phyloP scores from a whole-genome alignment of 2,329 filamentous ascomycete species.

The Colletotrichum spinosum region DNA sequence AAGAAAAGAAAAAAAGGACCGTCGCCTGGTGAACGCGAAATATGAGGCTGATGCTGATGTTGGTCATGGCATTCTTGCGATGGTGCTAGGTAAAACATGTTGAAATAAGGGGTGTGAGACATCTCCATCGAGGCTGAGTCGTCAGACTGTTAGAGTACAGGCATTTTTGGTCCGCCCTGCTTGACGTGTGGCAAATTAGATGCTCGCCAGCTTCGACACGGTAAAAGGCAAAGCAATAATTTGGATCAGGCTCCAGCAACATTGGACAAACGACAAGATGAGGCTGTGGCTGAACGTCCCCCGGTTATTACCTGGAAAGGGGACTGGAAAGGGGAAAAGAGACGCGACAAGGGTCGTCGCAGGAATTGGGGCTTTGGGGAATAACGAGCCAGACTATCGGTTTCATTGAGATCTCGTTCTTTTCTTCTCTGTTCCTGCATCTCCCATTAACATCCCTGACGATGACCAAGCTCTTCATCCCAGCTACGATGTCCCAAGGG shows the following conservation, averaged over 20 bases:
- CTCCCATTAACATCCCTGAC: conserved; percentile 4
- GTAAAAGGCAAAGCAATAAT: not conserved
- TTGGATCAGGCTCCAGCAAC: not conserved
- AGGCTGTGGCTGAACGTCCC: too few relatives aligned
- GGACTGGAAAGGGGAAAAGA: not conserved
- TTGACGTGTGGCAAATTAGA: conserved; percentile 31
- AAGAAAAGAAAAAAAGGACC: not conserved
- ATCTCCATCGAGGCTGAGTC: not conserved
- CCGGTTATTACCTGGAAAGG: not conserved
- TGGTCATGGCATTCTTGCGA: not conserved
- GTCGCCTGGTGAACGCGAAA: not conserved
- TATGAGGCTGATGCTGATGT: not conserved
- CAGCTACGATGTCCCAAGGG: not conserved
- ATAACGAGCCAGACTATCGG: conserved; percentile 18
- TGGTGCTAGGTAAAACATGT: too few relatives aligned
- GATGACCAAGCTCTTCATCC: not conserved
- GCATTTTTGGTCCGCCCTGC: not conserved
- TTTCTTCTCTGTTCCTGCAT: not conserved
- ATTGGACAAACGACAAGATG: too few relatives aligned
- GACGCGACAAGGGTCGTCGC: not conserved
- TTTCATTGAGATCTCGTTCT: conserved; percentile 16
- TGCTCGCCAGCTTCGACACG: not conserved
- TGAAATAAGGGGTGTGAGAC: not conserved
- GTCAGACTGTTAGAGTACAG: not conserved
- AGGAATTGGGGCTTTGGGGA: not conserved